A percentile compares a stretch with the other conserved stretches of the same genome.
phyloP scores from a whole-genome alignment of 73 alveolate genomes.

The Tetrahymena malaccensis region DNA sequence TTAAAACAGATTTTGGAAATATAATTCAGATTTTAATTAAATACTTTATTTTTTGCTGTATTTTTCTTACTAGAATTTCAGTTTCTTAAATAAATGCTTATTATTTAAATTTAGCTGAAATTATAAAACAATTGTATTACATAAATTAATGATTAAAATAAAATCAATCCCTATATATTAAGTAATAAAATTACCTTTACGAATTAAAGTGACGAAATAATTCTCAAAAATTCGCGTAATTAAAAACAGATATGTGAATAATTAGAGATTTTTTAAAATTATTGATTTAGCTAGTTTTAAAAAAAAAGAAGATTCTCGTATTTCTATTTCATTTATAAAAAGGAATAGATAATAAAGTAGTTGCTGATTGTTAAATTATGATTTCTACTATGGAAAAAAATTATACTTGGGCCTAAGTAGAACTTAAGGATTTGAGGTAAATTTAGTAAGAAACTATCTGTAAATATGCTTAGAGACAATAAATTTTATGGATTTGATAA shows the following conservation, averaged over 20 bases:
- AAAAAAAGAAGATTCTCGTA: background rate
- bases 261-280: background rate
- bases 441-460: background rate
- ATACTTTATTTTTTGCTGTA: background rate
- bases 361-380: background rate
- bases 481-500: too few species aligned
- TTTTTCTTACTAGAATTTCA: background rate
- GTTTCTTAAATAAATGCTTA: background rate
- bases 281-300: background rate
- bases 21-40: too few species aligned
- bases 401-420: background rate
- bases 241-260: background rate
- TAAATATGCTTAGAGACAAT: background rate
- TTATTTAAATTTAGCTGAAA: background rate
- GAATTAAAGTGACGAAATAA: background rate
- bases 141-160: background rate
- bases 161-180: background rate
- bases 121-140: background rate
- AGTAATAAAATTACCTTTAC: background rate
- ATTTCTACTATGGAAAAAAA: background rate
- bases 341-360: background rate
- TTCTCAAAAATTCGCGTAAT: background rate
- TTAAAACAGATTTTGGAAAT: too few species aligned
- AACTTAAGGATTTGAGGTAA: background rate
- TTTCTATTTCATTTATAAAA: background rate